A percentile compares a stretch with the other conserved stretches of the same genome.
Conservation (phyloP, 2,329 filamentous ascomycete species). For the Cercospora janseana region DNA sequence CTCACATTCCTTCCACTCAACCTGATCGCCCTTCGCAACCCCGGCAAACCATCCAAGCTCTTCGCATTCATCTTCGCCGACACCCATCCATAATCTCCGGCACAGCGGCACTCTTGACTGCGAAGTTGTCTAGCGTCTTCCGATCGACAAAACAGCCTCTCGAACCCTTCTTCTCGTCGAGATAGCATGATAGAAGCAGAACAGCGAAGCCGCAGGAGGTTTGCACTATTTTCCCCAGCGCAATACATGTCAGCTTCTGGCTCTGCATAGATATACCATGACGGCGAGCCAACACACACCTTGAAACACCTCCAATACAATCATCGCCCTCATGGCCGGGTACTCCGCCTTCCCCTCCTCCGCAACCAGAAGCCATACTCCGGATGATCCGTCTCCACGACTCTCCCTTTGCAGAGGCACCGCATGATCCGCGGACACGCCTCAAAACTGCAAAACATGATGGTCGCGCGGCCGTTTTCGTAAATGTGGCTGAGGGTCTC, state of each 20-base stretch:
- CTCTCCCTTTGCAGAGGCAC: slow-evolving; percentile 59
- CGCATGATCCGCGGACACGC: slow-evolving; percentile 60
- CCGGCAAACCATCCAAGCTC: slow-evolving; percentile 61
- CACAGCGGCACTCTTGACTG: slow-evolving; percentile 49
- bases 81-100: slow-evolving; percentile 54
- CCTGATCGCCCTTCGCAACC: slow-evolving; percentile 54
- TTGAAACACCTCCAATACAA: slow-evolving; percentile 62
- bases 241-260: neutral
- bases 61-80: slow-evolving; percentile 53
- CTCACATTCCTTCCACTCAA: slow-evolving; percentile 51
- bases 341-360: slow-evolving; percentile 37
- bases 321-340: slow-evolving; percentile 58
- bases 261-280: slow-evolving; percentile 1
- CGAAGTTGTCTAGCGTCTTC: slow-evolving; percentile 56
- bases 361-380: slow-evolving; percentile 49
- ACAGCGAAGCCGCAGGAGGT: slow-evolving; percentile 67
- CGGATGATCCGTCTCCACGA: slow-evolving; percentile 59
- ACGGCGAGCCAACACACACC: slow-evolving; percentile 27
- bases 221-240: too few relatives aligned
- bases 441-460: slow-evolving; percentile 71
- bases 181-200: slow-evolving; percentile 50
- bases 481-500: slow-evolving; percentile 75
- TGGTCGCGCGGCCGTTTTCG: slow-evolving; percentile 71
- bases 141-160: slow-evolving; percentile 51
- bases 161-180: slow-evolving; percentile 26